Evolutionary conservation across 768 basidiomycete species (phyloP).

Genomic region (Agrocybe pediades): DNA sequence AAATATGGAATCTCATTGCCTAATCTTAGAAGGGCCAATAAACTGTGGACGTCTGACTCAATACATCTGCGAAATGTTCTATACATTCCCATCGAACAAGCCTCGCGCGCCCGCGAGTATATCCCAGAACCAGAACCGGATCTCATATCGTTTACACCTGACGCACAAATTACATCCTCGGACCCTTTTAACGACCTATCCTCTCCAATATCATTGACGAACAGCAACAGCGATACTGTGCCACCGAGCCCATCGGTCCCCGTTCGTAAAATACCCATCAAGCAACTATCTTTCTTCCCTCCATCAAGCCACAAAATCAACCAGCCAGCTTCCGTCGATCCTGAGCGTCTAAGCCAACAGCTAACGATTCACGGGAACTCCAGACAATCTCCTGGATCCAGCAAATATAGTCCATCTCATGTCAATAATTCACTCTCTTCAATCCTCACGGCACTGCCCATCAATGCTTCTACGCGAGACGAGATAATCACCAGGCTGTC

Average conservation of each 20-base stretch:
- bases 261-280: constrained; percentile 49
- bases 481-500: constrained; percentile 57
- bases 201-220: constrained; percentile 5
- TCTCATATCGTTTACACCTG: constrained; percentile 27
- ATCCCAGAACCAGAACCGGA: constrained; percentile 23
- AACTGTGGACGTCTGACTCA: constrained; percentile 91
- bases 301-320: constrained; percentile 35
- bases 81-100: constrained; percentile 73
- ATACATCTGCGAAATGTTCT: constrained; percentile 85
- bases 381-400: constrained; percentile 20
- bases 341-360: constrained; percentile 4
- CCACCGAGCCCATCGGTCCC: constrained; percentile 24
- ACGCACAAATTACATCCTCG: constrained; percentile 14
- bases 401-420: constrained; percentile 30
- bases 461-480: constrained; percentile 54
- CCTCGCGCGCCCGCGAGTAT: constrained; percentile 45
- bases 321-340: constrained; percentile 14
- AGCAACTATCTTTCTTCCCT: constrained; percentile 58
- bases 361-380: constrained; percentile 7
- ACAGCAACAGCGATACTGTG: constrained; percentile 8
- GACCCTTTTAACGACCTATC: constrained; percentile 18
- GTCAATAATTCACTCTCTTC: constrained; percentile 40
- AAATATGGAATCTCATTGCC: constrained; percentile 87
- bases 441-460: constrained; percentile 48
- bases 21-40: constrained; percentile 84